phyloP scores from a whole-genome alignment of 2,329 filamentous ascomycete genomes.

The Cercospora sp. region DNA sequence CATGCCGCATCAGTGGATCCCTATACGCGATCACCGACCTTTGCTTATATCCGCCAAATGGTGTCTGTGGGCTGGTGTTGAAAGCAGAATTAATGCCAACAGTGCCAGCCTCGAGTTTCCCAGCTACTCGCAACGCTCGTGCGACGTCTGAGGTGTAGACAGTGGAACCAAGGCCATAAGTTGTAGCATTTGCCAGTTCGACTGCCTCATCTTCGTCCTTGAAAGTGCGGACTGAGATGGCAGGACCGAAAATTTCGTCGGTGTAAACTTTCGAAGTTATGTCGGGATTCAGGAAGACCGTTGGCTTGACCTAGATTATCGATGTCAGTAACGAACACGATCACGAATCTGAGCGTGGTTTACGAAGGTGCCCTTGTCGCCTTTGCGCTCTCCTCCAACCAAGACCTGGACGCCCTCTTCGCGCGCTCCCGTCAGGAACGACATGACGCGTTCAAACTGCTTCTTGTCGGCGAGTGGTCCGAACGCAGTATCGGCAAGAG shows the following conservation, averaged over 20 bases:
- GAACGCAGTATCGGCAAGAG: not conserved
- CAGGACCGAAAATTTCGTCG: conserved; percentile 65
- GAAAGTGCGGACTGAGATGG: conserved; percentile 59
- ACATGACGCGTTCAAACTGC: conserved; percentile 30
- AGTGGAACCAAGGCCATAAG: conserved; percentile 61
- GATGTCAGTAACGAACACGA: not conserved
- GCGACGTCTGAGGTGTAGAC: conserved; percentile 63
- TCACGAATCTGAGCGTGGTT: not conserved
- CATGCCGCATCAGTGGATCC: not conserved
- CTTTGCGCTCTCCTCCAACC: conserved; percentile 28
- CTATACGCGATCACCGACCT: not conserved
- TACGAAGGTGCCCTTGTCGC: conserved; percentile 38
- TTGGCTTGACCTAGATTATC: not conserved
- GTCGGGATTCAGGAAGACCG: conserved; percentile 24
- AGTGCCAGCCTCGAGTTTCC: conserved; percentile 63
- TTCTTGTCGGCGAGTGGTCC: conserved; percentile 12
- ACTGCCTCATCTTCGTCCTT: conserved; percentile 59
- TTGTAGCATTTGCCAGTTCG: conserved; percentile 57
- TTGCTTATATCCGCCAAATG: conserved; percentile 48
- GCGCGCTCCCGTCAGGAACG: conserved; percentile 31
- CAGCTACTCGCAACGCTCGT: conserved; percentile 54
- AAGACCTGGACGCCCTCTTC: conserved; percentile 28
- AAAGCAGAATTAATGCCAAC: conserved; percentile 67
- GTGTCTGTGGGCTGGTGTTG: conserved; percentile 6
- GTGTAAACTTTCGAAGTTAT: conserved; percentile 50